Base-by-base conservation (phyloP, 441 rosid species). In the Geranium incanum region DNA sequence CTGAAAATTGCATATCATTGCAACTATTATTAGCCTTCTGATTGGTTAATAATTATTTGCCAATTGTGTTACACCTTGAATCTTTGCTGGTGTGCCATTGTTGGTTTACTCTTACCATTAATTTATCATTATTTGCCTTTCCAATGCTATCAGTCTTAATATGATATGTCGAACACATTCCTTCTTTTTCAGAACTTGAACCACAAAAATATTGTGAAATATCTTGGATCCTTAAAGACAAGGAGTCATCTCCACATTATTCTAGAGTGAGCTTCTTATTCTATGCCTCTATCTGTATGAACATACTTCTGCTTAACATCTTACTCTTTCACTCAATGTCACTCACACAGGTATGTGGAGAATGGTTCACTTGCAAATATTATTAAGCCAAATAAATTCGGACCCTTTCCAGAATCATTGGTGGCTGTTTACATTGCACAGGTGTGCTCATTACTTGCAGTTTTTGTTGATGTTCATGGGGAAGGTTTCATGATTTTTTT, bases 361-460 rank as follows among this genome's bases (percentile, higher is more conserved):
- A 95, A 95, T 84, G 99, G 99, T 63, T 95, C 99, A 12, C 97
- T 95, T 76, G 99, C 99, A 55, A 95, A 93, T 81, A 95, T 95
- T 71, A 93, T 95, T 69, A 95, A 93, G 87, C 99, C 99, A 73
- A 95, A 93, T 80, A 95, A 93, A 74, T 95, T 95, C 79, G 98
- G 99, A 73, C 99, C 99, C 71, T 89, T 95, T 76, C 99, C 99
- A 33, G 99, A 95, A 76, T 89, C 97, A 6, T 79, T 95, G 86
- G 99, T 95, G 78, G 92, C 96, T 74, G 89, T 93, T 78, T 95
- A 93, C 82, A 95, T 95, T 81, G 91, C 99, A 63, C 98, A 91
- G 99, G 98, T 93, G 80, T 71, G 79, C 73, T 73, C 67, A 9
- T 77, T n/a, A 59, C 74, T 41, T 79, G 73, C 72, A 70, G 33